phyloP scores from a whole-genome alignment of 1,284 basidiomycete genomes.

The Apiotrichum gamsii region DNA sequence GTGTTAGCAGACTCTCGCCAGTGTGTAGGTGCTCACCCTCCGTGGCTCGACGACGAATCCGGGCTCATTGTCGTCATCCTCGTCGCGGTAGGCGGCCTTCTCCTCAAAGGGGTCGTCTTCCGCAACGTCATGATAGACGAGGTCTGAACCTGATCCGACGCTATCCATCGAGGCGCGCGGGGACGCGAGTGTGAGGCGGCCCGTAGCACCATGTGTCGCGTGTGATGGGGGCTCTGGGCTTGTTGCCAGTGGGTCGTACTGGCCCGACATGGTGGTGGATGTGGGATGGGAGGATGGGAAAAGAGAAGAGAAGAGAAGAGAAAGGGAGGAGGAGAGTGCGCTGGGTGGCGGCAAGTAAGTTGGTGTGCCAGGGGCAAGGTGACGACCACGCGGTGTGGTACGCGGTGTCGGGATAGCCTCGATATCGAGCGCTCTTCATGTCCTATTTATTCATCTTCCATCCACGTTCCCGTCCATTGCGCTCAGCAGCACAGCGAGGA shows the following conservation, averaged over 20 bases:
- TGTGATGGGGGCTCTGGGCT: no score
- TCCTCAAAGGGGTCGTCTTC: slow-evolving; percentile 41
- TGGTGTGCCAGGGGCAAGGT: no score
- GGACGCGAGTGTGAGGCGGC: not conserved
- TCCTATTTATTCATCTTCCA: no score
- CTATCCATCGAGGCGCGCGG: slow-evolving; percentile 6
- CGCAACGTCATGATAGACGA: slow-evolving; percentile 35
- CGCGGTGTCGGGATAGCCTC: no score
- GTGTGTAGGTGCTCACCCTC: slow-evolving; percentile 1
- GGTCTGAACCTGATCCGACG: slow-evolving; percentile 17
- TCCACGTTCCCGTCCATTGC: no score
- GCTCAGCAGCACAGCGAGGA: no score
- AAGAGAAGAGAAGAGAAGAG: not conserved
- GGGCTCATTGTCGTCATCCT: slow-evolving; percentile 18
- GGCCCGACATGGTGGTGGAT: slow-evolving; percentile 9
- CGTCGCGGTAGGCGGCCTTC: slow-evolving; percentile 21
- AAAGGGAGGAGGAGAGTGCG: no score
- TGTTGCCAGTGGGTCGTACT: slow-evolving; percentile 8
- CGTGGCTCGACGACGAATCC: slow-evolving; percentile 31
- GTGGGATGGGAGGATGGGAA: not conserved
- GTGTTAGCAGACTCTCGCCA: not conserved
- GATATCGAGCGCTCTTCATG: no score
- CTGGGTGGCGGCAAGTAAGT: no score
- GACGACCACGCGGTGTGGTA: no score
- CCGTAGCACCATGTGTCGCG: no score